Percentiles rank a stretch among this genome's conserved stretches.
These are phyloP conservation scores for Gaultheria prostrata DNA, from an alignment of 148 eudicot species.

Conservation along the genomic window DNA sequence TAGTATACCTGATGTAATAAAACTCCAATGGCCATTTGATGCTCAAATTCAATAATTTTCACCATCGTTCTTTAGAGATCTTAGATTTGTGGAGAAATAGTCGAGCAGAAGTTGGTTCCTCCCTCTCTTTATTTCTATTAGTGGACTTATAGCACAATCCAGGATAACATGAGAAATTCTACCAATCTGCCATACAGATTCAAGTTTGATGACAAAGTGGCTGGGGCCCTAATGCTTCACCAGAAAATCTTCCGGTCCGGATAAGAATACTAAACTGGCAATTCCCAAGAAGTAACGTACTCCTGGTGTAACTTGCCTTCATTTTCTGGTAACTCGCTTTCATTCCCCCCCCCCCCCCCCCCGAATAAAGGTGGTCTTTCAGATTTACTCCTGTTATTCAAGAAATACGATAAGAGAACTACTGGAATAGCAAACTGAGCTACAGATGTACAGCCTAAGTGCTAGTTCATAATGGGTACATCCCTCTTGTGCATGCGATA, in stretches of 20 bases:
- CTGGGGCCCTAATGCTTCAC: constrained; percentile 6
- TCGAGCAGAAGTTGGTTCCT: neutral
- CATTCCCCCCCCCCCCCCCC: neutral
- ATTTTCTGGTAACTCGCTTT: neutral
- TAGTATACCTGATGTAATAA: neutral
- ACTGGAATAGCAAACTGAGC: neutral
- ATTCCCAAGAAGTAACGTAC: constrained; percentile 1
- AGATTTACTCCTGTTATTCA: neutral
- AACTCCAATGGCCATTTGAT: neutral
- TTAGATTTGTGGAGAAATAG: neutral
- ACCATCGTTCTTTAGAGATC: neutral
- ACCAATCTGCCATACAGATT: neutral
- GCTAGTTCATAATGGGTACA: neutral
- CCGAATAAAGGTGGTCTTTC: neutral
- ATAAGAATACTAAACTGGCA: neutral
- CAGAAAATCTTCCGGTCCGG: constrained; percentile 1
- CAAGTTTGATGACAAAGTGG: neutral
- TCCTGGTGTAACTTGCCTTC: constrained; percentile 9
- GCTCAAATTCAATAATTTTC: neutral
- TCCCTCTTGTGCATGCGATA: neutral
- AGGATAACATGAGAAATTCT: neutral
- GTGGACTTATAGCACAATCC: neutral
- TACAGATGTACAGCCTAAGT: neutral
- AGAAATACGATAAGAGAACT: neutral
- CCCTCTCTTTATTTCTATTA: neutral